Evolutionary conservation across 2,329 filamentous ascomycete species (phyloP).

Genomic region (Alternaria panax): DNA sequence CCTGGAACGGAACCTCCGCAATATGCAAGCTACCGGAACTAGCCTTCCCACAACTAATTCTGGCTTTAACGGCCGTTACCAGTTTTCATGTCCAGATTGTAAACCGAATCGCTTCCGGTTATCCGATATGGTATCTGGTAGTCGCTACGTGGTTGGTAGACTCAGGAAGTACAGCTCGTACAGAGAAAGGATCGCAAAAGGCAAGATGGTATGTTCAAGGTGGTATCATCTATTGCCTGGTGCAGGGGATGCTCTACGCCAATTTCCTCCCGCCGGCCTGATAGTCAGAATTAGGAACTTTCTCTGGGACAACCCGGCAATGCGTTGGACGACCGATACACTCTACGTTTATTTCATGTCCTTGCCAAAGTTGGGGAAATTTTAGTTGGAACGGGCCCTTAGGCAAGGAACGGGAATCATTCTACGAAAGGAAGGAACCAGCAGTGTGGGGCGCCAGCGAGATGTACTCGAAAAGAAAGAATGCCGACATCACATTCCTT

Average conservation of each 20-base stretch:
- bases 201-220: slow-evolving; percentile 44
- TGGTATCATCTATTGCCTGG: slow-evolving; percentile 80
- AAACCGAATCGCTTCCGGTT: slow-evolving; percentile 85
- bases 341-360: neutral
- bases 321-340: neutral
- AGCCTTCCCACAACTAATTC: slow-evolving; percentile 74
- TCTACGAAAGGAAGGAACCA: neutral
- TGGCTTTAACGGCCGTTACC: slow-evolving; percentile 75
- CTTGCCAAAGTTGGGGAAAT: neutral
- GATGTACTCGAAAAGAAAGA: neutral
- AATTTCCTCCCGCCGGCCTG: slow-evolving; percentile 91
- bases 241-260: slow-evolving; percentile 85
- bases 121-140: slow-evolving; percentile 89
- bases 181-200: neutral
- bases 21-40: slow-evolving; percentile 53
- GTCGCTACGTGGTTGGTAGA: slow-evolving; percentile 59
- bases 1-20: slow-evolving; percentile 11
- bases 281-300: slow-evolving; percentile 6
- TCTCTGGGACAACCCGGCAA: neutral
- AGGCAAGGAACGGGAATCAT: neutral
- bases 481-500: neutral
- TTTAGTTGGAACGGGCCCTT: neutral
- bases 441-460: neutral
- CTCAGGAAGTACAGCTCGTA: neutral
- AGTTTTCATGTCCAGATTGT: slow-evolving; percentile 95